A percentile compares a stretch with the other conserved stretches of the same genome.
Conservation (phyloP, 75 land plant genomes). For the Ceratopteris richardii region DNA sequence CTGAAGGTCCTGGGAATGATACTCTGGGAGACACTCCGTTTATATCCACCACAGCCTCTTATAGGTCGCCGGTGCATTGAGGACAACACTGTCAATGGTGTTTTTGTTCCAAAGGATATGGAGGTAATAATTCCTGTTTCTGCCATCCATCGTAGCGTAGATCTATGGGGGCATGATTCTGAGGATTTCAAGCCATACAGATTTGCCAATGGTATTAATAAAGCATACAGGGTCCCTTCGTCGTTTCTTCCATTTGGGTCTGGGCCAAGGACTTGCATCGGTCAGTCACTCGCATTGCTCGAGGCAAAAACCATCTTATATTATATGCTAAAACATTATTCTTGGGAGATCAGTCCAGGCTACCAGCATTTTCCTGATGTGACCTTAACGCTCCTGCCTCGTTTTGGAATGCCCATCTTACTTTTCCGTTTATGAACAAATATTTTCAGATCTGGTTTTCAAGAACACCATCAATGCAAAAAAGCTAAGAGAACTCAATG, state of each 20-base stretch:
- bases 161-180: slow-evolving; percentile 31
- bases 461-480: too few species aligned
- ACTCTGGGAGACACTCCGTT: slow-evolving; percentile 22
- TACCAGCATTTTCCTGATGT: slow-evolving; percentile 46
- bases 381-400: slow-evolving; percentile 41
- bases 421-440: slow-evolving; percentile 4
- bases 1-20: slow-evolving; percentile 30
- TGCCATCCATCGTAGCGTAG: slow-evolving; percentile 17
- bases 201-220: slow-evolving; percentile 46
- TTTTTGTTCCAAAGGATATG: slow-evolving; percentile 22
- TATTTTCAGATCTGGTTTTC: too few species aligned
- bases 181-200: slow-evolving; percentile 47
- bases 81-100: slow-evolving; percentile 24
- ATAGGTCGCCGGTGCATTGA: slow-evolving; percentile 22
- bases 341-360: slow-evolving; percentile 38
- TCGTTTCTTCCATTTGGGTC: slow-evolving; percentile 53
- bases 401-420: slow-evolving; percentile 48
- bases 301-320: slow-evolving; percentile 38
- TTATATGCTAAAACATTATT: slow-evolving; percentile 44
- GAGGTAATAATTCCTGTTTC: slow-evolving; percentile 31
- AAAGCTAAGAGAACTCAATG: too few species aligned
- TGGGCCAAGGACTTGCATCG: slow-evolving; percentile 58
- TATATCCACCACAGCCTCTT: slow-evolving; percentile 38
- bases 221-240: slow-evolving; percentile 16
- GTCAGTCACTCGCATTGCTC: slow-evolving; percentile 28